These are phyloP conservation scores for Clitoria ternatea DNA, from an alignment of 306 rosid genomes.

Conservation along the genomic window DNA sequence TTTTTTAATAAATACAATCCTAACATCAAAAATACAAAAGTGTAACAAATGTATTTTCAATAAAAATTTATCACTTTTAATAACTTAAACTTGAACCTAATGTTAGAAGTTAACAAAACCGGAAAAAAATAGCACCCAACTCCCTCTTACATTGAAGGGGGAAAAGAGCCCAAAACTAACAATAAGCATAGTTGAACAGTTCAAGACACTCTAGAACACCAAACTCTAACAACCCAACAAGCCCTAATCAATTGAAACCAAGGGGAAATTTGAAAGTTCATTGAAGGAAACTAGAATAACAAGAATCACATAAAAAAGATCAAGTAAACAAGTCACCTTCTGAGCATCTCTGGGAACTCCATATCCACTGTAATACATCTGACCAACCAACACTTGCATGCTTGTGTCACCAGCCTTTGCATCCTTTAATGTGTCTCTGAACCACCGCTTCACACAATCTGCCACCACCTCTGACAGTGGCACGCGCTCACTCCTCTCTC, in stretches of 20 bases:
- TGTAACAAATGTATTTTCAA: no score
- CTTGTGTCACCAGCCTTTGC: conserved; percentile 71
- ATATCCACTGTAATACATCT: conserved; percentile 82
- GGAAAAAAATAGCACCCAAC: no score
- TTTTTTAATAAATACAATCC: no score
- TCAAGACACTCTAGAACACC: not conserved
- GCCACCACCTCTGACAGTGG: conserved; percentile 71
- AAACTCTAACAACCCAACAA: conserved; percentile 10
- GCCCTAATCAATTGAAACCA: not conserved
- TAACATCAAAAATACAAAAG: no score
- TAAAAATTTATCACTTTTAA: no score
- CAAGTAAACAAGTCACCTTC: conserved; percentile 32
- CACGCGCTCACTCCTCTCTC: conserved; percentile 33
- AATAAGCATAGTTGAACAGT: not conserved
- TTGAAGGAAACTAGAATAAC: not conserved
- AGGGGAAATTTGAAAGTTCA: not conserved
- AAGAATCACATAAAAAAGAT: not conserved
- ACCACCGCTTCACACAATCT: conserved; percentile 86
- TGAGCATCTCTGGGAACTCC: conserved; percentile 78
- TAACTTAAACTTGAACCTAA: no score
- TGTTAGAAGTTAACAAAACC: no score
- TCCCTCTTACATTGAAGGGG: no score
- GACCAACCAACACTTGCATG: conserved; percentile 79
- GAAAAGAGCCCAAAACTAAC: no score
- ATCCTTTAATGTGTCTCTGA: conserved; percentile 68